These are phyloP conservation scores for Huiozyma sinensis DNA, from an alignment of 805 yeast species.

Conservation along the genomic window DNA sequence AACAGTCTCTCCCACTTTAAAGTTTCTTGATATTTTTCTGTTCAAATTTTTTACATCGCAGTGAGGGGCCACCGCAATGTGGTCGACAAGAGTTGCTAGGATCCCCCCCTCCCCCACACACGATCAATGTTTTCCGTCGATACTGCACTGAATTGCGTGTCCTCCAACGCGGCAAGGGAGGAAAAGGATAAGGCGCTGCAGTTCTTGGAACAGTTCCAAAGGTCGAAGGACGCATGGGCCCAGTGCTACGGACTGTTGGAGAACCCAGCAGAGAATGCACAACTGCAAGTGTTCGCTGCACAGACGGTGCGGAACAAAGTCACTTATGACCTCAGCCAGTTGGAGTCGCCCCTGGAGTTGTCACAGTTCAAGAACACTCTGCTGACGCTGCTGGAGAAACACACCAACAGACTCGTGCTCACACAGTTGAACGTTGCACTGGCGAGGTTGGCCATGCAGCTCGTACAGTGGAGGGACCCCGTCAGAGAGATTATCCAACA, in stretches of 20 bases:
- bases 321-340: constrained; percentile 73
- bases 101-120: too few species aligned
- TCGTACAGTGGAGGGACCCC: constrained; percentile 60
- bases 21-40: background rate
- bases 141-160: constrained; percentile 21
- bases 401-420: constrained; percentile 51
- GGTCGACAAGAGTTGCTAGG: background rate
- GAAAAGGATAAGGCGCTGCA: constrained; percentile 36
- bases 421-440: constrained; percentile 76
- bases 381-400: constrained; percentile 37
- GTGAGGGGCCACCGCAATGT: background rate
- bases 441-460: constrained; percentile 74
- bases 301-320: constrained; percentile 82
- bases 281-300: constrained; percentile 71
- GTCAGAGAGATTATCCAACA: constrained; percentile 51
- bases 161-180: constrained; percentile 18
- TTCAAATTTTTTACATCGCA: background rate
- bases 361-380: constrained; percentile 57
- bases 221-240: constrained; percentile 75
- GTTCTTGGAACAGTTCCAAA: constrained; percentile 73
- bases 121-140: background rate
- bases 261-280: constrained; percentile 31
- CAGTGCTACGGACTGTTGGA: constrained; percentile 46
- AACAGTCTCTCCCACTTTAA: background rate
- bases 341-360: constrained; percentile 44